A percentile compares a stretch with the other conserved stretches of the same genome.
phyloP scores from a whole-genome alignment of 306 rosid genomes.

The Rosa persica region DNA sequence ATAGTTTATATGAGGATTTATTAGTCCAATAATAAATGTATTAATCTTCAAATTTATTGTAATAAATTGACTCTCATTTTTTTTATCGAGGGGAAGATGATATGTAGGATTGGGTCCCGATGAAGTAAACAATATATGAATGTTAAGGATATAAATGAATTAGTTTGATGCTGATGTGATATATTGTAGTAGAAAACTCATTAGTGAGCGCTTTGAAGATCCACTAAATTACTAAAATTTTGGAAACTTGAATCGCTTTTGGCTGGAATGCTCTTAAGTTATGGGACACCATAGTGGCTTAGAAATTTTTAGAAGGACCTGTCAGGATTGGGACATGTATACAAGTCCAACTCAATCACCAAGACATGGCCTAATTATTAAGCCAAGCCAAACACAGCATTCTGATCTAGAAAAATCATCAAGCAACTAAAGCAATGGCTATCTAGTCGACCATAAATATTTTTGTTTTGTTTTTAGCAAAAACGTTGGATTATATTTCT shows the following conservation, averaged over 20 bases:
- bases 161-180: not conserved
- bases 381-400: slow-evolving; percentile 16
- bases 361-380: slow-evolving; percentile 20
- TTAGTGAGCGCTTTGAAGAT: not conserved
- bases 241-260: slow-evolving; percentile 2
- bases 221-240: not conserved
- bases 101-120: not conserved
- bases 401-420: slow-evolving; percentile 12
- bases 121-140: not conserved
- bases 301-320: slow-evolving; percentile 27
- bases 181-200: not conserved
- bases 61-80: not conserved
- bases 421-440: slow-evolving; percentile 1
- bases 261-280: slow-evolving; percentile 2
- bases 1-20: not conserved
- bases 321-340: slow-evolving; percentile 27
- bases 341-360: slow-evolving; percentile 23
- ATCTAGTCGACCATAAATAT: not conserved
- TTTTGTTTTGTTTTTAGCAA: not conserved
- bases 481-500: too few species aligned
- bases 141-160: too few species aligned
- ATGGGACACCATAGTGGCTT: slow-evolving; percentile 16
- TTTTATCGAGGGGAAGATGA: not conserved
- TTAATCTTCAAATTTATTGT: not conserved
- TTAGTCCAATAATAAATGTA: not conserved